A percentile compares a stretch with the other conserved stretches of the same genome.
These are phyloP conservation scores for Microstegium vimineum DNA, from an alignment of 176 grass and related monocot genomes.

Conservation along the genomic window DNA sequence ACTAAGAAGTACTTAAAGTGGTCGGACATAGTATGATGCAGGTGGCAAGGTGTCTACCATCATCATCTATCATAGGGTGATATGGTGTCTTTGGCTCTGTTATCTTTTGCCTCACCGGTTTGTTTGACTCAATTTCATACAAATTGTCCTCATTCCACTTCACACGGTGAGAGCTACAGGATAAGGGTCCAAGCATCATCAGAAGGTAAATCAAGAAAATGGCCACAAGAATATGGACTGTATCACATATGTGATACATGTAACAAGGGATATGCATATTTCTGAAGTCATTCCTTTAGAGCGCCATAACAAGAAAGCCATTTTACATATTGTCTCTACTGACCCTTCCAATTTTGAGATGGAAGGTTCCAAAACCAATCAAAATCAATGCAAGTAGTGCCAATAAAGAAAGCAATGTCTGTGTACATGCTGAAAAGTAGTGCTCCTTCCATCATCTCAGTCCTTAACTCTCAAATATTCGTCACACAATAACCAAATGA, in stretches of 20 bases:
- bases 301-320: background rate
- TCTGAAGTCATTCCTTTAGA: background rate
- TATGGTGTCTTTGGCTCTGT: slow-evolving; percentile 97
- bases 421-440: background rate
- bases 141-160: slow-evolving; percentile 92
- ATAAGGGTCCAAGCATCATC: background rate
- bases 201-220: slow-evolving; percentile 10
- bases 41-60: slow-evolving; percentile 53
- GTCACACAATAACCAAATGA: background rate
- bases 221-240: background rate
- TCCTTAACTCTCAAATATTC: background rate
- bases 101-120: slow-evolving; percentile 94
- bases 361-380: background rate
- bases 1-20: slow-evolving; percentile 14
- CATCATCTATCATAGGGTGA: slow-evolving; percentile 91
- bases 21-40: background rate
- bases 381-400: background rate
- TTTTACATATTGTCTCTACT: slow-evolving; percentile 1
- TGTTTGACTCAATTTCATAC: slow-evolving; percentile 94
- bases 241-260: background rate
- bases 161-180: slow-evolving; percentile 36
- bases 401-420: background rate
- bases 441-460: background rate
- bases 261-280: background rate
- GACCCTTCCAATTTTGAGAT: background rate